Base-by-base conservation (phyloP, 495 filamentous ascomycete species). In the Cairneyella variabilis region DNA sequence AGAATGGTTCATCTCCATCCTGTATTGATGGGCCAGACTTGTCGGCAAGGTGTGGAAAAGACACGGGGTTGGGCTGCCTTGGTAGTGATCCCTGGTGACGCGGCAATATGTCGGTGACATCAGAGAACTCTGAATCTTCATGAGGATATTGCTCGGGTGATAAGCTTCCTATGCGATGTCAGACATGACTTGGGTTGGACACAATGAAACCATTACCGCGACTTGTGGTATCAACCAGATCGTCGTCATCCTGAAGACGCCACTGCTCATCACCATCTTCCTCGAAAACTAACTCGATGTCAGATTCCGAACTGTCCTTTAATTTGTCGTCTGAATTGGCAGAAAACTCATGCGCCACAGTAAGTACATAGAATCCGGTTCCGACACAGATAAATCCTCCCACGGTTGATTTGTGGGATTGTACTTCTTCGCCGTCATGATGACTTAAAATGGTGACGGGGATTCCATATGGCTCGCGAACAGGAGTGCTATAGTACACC, bases 311-410 rank as follows among this genome's bases (percentile, higher is more conserved):
- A 5, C 14, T 39, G n/a, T 14, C 36, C n/a, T 5, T 39, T n/a
- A 3, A 4, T 14, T 40, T 21, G 8, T 14, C 38, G 8, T 20
- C 16, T 11, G n/a, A n/a, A n/a, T n/a, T n/a, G n/a, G n/a, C n/a
- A n/a, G n/a, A 14, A 27, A 51, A 51, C 2, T 20, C 36, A 51
- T 51, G 48, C 12, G 48, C 48, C 12, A 30, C 48, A 2, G 48
- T 51, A 21, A 51, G 7, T 2, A 45, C 53, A 39, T 28, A 56
- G 28, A 44, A 32, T 20, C 20, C 17, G 1, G 18, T 26, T 7
- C 21, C 46, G 3, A 51, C 30, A 12, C 38, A 28, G 17, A 56
- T 25, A 25, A 56, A 48, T 3, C 53, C 32, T 30, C 52, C 53
- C 3, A 51, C 9, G 11, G 53, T 56, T 16, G 46, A 23, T 23